phyloP scores from a whole-genome alignment of 345 rosid species.

The Linum lewisii region DNA sequence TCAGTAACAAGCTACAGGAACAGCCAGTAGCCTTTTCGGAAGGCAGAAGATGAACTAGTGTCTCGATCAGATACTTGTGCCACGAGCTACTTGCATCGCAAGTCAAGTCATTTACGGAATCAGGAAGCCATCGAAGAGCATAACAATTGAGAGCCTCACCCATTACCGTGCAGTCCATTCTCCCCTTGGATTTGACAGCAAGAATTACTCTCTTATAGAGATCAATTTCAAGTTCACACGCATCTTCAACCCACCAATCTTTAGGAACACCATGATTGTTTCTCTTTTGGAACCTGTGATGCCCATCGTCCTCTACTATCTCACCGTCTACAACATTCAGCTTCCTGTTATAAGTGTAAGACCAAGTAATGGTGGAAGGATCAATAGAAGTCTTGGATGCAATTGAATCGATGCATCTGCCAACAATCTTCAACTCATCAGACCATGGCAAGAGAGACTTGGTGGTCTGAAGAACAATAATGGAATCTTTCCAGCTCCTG shows the following conservation, averaged over 20 bases:
- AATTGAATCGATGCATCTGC: slow-evolving; percentile 80
- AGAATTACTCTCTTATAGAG: slow-evolving; percentile 57
- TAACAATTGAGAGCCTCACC: slow-evolving; percentile 76
- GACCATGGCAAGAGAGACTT: slow-evolving; percentile 79
- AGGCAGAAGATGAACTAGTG: slow-evolving; percentile 60
- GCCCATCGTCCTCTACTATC: slow-evolving; percentile 24
- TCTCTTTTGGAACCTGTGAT: slow-evolving; percentile 28
- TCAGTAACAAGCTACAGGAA: slow-evolving; percentile 71
- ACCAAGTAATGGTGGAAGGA: slow-evolving; percentile 68
- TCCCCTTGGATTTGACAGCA: slow-evolving; percentile 63
- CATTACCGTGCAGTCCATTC: slow-evolving; percentile 53
- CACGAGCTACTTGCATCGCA: slow-evolving; percentile 34
- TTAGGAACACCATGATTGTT: slow-evolving; percentile 44
- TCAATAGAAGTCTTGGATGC: slow-evolving; percentile 72
- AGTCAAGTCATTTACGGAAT: slow-evolving; percentile 42
- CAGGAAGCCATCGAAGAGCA: slow-evolving; percentile 74
- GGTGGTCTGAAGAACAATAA: slow-evolving; percentile 80
- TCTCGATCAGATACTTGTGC: slow-evolving; percentile 58
- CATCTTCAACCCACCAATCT: slow-evolving; percentile 99
- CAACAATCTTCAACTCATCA: slow-evolving; percentile 72
- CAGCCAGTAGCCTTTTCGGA: slow-evolving; percentile 43
- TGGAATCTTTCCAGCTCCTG: slow-evolving; percentile 92
- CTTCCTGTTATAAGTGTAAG: slow-evolving; percentile 78
- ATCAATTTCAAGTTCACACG: slow-evolving; percentile 71
- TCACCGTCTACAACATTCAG: slow-evolving; percentile 34